These are phyloP conservation scores for Suillus discolor DNA, from an alignment of 768 basidiomycete genomes.

Conservation along the genomic window DNA sequence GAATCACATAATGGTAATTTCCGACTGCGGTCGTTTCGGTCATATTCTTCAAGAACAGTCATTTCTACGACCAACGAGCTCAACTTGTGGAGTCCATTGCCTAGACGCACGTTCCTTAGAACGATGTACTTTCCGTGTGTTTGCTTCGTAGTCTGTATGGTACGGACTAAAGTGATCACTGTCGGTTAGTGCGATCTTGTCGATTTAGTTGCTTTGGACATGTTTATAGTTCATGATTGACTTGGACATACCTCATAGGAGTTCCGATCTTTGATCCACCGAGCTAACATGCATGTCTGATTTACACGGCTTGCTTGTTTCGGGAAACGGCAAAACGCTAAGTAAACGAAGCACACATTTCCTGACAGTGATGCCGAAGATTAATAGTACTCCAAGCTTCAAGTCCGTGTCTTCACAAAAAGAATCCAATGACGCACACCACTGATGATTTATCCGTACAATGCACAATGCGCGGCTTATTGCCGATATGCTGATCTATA, in stretches of 20 bases:
- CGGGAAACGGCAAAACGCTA: neutral
- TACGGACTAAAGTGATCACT: neutral
- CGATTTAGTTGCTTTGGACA: neutral
- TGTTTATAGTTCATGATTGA: neutral
- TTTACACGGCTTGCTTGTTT: neutral
- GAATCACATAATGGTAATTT: neutral
- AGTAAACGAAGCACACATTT: neutral
- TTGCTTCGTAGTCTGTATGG: neutral
- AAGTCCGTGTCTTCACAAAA: neutral
- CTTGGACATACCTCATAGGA: neutral
- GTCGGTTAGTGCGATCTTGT: neutral
- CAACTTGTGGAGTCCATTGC: neutral
- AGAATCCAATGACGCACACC: neutral
- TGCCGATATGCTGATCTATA: neutral
- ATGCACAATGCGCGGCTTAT: neutral
- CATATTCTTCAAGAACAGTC: neutral
- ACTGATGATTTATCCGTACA: neutral
- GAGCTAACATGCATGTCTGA: neutral
- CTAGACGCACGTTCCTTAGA: neutral
- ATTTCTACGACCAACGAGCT: neutral
- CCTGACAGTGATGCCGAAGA: neutral
- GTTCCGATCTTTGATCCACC: neutral
- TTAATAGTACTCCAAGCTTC: neutral
- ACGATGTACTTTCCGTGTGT: neutral
- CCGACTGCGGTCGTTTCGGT: neutral